Conservation (phyloP, 768 basidiomycete genomes). For the Pulveroboletus ravenelii region DNA sequence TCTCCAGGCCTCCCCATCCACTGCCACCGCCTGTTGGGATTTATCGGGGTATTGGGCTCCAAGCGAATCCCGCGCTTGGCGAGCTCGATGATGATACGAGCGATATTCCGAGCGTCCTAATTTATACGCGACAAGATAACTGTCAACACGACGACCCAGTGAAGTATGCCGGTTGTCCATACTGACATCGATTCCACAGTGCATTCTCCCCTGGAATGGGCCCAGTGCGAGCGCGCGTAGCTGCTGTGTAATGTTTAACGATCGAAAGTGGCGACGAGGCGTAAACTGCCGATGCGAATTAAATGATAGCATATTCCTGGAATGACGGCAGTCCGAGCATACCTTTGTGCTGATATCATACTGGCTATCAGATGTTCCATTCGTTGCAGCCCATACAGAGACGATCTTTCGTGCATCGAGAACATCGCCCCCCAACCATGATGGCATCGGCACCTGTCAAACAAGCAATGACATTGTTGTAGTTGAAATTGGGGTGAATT, state of each 20-base stretch:
- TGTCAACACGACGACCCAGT: slow-evolving; percentile 2
- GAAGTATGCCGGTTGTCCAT: slow-evolving; percentile 1
- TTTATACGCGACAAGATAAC: slow-evolving; percentile 3
- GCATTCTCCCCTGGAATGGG: slow-evolving; percentile 77
- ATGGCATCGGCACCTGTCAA: slow-evolving; percentile 58
- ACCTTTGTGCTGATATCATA: slow-evolving; percentile 13
- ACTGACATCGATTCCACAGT: slow-evolving; percentile 89
- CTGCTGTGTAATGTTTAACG: slow-evolving; percentile 71
- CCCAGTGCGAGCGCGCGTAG: slow-evolving; percentile 66
- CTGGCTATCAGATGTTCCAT: slow-evolving; percentile 6
- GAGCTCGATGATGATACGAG: slow-evolving; percentile 77
- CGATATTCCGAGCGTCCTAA: slow-evolving; percentile 87
- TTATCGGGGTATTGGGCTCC: slow-evolving; percentile 68
- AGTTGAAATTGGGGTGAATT: slow-evolving; percentile 6
- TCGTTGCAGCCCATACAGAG: slow-evolving; percentile 35
- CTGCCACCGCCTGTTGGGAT: slow-evolving; percentile 62
- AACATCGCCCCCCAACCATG: slow-evolving; percentile 69
- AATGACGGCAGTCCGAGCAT: background rate
- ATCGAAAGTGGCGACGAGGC: slow-evolving; percentile 18
- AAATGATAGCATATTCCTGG: background rate
- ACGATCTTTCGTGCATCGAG: slow-evolving; percentile 70
- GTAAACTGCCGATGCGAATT: slow-evolving; percentile 13
- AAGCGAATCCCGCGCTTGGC: slow-evolving; percentile 62
- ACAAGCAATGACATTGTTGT: slow-evolving; percentile 6
- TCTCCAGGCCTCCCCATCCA: slow-evolving; percentile 84